Evolutionary conservation across 2,329 filamentous ascomycete species (phyloP).

Genomic region (Alternaria novae-zelandiae): DNA sequence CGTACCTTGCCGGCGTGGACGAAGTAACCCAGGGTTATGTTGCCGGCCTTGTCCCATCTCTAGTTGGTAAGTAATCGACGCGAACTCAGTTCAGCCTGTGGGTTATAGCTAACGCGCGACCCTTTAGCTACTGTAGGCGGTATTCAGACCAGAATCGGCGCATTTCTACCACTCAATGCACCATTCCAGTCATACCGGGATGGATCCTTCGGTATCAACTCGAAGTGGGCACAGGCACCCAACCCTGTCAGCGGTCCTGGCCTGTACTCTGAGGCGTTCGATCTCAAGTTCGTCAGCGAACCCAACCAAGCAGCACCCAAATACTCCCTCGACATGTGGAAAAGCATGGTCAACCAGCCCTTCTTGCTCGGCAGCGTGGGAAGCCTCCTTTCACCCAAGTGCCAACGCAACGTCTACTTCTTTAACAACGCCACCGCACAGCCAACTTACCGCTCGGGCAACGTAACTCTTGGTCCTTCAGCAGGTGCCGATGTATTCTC

Average conservation of each 20-base stretch:
- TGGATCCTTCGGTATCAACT: conserved; percentile 6
- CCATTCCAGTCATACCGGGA: conserved; percentile 5
- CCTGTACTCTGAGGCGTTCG: conserved; percentile 11
- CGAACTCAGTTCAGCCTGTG: not conserved
- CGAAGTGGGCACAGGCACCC: conserved; percentile 11
- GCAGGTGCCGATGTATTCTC: conserved; percentile 1
- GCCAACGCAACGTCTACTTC: conserved; percentile 15
- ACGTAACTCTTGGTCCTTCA: conserved; percentile 13
- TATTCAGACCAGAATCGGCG: conserved; percentile 6
- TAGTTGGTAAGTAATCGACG: not conserved
- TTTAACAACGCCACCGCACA: conserved; percentile 14
- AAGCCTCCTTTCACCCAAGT: conserved; percentile 1
- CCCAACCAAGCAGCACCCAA: not conserved
- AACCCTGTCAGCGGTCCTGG: conserved; percentile 10
- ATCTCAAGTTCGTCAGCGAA: conserved; percentile 13
- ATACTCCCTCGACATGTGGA: conserved; percentile 7
- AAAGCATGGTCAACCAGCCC: conserved; percentile 14
- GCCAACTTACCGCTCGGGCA: conserved; percentile 9
- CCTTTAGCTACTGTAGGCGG: conserved; percentile 8
- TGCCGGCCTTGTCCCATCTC: conserved; percentile 2
- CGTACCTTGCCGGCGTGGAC: conserved; percentile 8
- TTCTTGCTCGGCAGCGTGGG: conserved; percentile 1
- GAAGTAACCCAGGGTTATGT: conserved; percentile 3
- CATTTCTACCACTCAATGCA: conserved; percentile 6
- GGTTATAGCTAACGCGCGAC: not conserved